Conservation (phyloP, 176 grass and related monocot genomes). For the Eleusine coracana region DNA sequence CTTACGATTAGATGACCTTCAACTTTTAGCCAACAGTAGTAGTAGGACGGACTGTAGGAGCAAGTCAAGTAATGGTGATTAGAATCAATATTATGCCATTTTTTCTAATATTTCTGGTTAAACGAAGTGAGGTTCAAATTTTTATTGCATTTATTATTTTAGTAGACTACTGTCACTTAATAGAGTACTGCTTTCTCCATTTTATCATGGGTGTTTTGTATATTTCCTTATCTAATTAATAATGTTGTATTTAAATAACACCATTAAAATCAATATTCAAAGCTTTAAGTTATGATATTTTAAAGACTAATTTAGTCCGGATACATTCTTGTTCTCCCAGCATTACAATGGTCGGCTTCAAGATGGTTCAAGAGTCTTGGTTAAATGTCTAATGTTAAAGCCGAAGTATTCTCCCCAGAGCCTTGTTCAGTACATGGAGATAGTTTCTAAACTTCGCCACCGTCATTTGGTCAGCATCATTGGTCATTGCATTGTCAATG, state of each 20-base stretch:
- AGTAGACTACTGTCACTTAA: not conserved
- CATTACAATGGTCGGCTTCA: conserved; percentile 69
- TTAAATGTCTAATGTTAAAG: conserved; percentile 73
- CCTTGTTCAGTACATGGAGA: conserved; percentile 76
- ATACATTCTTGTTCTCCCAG: conserved; percentile 34
- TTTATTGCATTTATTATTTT: not conserved
- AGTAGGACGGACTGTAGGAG: not conserved
- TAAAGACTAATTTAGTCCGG: conserved; percentile 20
- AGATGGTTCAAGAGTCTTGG: conserved; percentile 64
- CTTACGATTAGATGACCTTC: not conserved
- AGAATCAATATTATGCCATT: not conserved
- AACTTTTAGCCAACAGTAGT: not conserved
- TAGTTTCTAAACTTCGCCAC: conserved; percentile 73
- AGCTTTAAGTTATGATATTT: conserved; percentile 5
- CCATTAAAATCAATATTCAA: not conserved
- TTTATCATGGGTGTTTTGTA: not conserved
- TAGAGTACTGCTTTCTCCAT: conserved; percentile 1
- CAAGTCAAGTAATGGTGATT: not conserved
- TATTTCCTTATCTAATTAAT: not conserved
- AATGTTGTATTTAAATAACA: not conserved
- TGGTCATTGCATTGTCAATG: conserved; percentile 68
- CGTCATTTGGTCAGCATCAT: conserved; percentile 87
- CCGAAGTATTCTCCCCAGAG: conserved; percentile 68
- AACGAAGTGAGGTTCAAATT: not conserved
- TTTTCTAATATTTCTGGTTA: not conserved